Base-by-base conservation (phyloP, 2,329 filamentous ascomycete genomes). In the Fusarium anthophilum region DNA sequence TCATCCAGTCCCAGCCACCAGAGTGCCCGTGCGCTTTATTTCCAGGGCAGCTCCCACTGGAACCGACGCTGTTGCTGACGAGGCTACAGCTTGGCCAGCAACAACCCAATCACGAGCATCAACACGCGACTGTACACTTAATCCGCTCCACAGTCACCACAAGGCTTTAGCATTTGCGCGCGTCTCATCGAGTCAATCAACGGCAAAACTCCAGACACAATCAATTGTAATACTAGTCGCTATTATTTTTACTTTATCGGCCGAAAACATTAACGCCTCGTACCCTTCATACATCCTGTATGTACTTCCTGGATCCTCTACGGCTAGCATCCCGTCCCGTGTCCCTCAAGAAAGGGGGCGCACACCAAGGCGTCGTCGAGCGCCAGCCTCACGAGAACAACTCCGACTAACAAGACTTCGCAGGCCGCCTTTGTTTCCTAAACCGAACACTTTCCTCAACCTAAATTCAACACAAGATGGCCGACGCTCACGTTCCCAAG, bases 401-500 rank as follows among this genome's bases (percentile, higher is more conserved):
- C 45, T 44, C 50, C 43, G 30, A 59, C 72, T 74, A 63, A 63
- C 59, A 65, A 44, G 44, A 59, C 37, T 57, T 44, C 48, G 45
- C 55, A 53, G 63, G 56, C 59, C 71, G 63, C 71, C 38, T 55
- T 48, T 44, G 35, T 58, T 72, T 60, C 71, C 67, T 48, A 45
- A 60, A 63, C 71, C 71, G 50, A 74, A 57, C 50, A 57, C 32
- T 32, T 57, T 56, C 35, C 39, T 44, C 66, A 59, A 70, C 39
- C 30, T 61, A 41, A 70, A 48, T 26, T 58, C 35, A 70, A 61
- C 50, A 57, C 66, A 76, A 61, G 44, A 85, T 85, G 83, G 78
- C 83, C 68, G 84, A 87, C 61, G 54, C 59, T 50, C 80, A 87
- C 59, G 65, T 47, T 53, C 80, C 80, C 65, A 83, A 67, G 72